Evolutionary conservation across 441 rosid genomes (phyloP), one percentile per base, ranked within the genome.

Genomic region (Arabidopsis lyrata): DNA sequence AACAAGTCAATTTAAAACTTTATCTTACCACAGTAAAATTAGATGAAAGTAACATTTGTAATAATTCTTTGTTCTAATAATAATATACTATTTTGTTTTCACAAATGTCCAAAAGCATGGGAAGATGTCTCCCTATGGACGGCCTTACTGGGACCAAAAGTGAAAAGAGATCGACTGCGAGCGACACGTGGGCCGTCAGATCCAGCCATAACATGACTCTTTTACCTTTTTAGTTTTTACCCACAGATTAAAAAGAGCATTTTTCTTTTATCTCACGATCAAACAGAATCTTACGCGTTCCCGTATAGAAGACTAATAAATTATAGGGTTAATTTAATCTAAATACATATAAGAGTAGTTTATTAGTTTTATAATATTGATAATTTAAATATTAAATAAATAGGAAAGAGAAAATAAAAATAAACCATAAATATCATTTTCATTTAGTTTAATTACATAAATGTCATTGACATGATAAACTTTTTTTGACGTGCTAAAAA

Each of bases 81-180:
- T 29, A 29, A 29, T 24, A 29, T 24, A 24, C 27, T 24, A 24
- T 4, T 4, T 12, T 66, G 3, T 16, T 54, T 24, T 66, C 8
- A 61, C 70, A 75, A 68, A 53, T 45, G 64, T 53, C 63, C 78
- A 68, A 68, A 68, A 44, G 11, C 35, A 68, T 61, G 50, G 78
- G 74, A 66, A 60, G 50, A 27, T 61, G 63, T 58, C 56, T 35
- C 42, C 62, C 34, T 20, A 68, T 3, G 48, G 73, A 35, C 73
- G 41, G 62, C 38, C 73, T 41, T 35, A 11, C 6, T 34, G 35
- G 74, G 69, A 16, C 69, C 74, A 56, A 53, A 60, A 54, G 63
- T 32, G 78, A 34, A 50, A 50, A 50, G 47, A 59, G 54, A 74
- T 12, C 32, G 61, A 71, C 42, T 71, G 15, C 18, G 36, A n/a